A percentile compares a stretch with the other conserved stretches of the same genome.
Conservation (phyloP, 163 green algal species). For the Coccomyxa subellipsoidea region DNA sequence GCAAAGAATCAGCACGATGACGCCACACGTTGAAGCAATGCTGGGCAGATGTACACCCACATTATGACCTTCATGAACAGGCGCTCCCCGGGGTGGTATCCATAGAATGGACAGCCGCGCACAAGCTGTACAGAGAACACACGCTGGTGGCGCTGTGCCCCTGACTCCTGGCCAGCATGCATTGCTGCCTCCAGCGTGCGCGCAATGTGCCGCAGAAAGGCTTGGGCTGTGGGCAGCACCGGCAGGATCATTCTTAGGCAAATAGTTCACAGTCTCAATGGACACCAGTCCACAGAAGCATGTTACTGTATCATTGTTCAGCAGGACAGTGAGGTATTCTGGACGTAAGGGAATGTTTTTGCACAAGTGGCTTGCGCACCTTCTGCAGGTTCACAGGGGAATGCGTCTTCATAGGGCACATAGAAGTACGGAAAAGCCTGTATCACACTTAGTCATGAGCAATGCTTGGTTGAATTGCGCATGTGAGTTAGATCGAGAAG, state of each 20-base stretch:
- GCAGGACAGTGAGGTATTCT: no score
- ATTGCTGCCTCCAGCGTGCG: conserved; percentile 1
- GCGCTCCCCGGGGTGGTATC: conserved; percentile 67
- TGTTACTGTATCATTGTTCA: no score
- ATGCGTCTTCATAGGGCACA: conserved; percentile 73
- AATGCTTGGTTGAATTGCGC: no score
- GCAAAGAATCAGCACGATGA: no score
- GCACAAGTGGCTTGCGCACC: no score
- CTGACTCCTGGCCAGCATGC: conserved; percentile 17
- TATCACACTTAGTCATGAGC: no score
- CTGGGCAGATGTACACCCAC: conserved; percentile 23
- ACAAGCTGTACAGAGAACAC: conserved; percentile 73
- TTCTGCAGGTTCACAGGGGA: conserved; percentile 52
- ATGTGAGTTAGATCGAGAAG: no score
- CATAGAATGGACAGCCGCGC: conserved; percentile 76
- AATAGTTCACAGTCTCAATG: no score
- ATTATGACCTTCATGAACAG: conserved; percentile 80
- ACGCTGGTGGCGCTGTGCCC: conserved; percentile 33
- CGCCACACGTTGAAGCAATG: conserved; percentile 7
- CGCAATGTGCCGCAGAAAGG: conserved; percentile 41
- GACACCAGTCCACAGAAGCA: no score
- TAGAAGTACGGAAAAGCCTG: conserved; percentile 93
- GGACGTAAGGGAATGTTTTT: no score
- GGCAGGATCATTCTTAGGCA: no score
- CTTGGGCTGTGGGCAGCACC: conserved; percentile 29